Evolutionary conservation across 1,284 basidiomycete species (phyloP), one percentile per base, ranked within the genome.

Genomic region (Sanguinoderma infundibulare): DNA sequence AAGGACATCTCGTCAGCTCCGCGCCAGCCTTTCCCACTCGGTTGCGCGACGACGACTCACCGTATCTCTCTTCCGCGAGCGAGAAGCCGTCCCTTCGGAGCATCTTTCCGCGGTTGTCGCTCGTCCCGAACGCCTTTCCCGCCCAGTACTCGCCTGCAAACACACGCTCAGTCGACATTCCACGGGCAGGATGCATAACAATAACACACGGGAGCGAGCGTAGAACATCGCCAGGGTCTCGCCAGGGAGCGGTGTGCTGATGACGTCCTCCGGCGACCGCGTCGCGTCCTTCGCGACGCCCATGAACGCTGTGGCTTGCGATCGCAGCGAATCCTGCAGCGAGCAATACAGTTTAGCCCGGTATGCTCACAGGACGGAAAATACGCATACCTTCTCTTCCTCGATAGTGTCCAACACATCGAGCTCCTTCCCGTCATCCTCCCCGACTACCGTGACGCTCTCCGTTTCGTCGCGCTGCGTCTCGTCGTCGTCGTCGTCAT

Each of bases 221-320:
- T 96, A 98, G 75, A 97, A 97, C 74, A 84, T 81, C 0, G 92
- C 89, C 7, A 97, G 76, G 0, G 90, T 93, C 74, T 98, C 96
- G n/a, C 94, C 94, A 0, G 95, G 94, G 6, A 91, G 80, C 0
- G 96, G 96, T 0, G 95, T 96, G 61, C 90, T 91, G 46, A 94
- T 72, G 0, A 86, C 75, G 65, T 96, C 94, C 69, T 94, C 92
- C 0, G 84, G 79, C 0, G 90, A 86, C 3, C 87, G 79, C 0
- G 81, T 79, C 2, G 81, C 74, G 66, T 93, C 90, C 69, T 87
- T 92, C 0, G 86, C 75, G 0, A 91, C 89, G 9, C 89, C 91
- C 81, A 93, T 85, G 72, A 95, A 94, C 0, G 80, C 83, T 0
- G 84, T 81, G 0, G 92, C 93, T 70, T 86, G 78, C 14, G 78